These are phyloP conservation scores for Lactifluus piperatus DNA, from an alignment of 768 basidiomycete genomes.

Conservation along the genomic window DNA sequence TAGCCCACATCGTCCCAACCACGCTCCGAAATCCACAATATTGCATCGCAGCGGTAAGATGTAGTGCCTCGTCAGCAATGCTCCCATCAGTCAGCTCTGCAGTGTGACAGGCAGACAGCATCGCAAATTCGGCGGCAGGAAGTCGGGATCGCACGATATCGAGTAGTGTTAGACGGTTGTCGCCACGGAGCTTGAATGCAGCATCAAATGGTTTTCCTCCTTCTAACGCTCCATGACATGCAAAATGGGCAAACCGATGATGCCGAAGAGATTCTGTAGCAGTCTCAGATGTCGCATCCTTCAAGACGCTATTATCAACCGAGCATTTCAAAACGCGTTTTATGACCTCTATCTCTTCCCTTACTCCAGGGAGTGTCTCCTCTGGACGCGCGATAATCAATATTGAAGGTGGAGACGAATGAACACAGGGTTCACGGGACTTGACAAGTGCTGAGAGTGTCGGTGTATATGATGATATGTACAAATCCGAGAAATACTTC, in stretches of 20 bases:
- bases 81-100: background rate
- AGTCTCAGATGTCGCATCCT: background rate
- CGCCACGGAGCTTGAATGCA: background rate
- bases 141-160: too few relatives aligned
- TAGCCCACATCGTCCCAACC: conserved; percentile 7
- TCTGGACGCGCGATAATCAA: background rate
- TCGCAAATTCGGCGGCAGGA: conserved; percentile 1
- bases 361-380: background rate
- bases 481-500: conserved; percentile 3
- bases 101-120: conserved; percentile 10
- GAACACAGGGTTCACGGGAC: background rate
- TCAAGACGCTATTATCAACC: background rate
- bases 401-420: background rate
- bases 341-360: background rate
- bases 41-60: too few relatives aligned
- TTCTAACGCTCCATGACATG: conserved; percentile 1
- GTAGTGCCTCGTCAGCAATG: too few relatives aligned
- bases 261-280: background rate
- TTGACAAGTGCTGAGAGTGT: background rate
- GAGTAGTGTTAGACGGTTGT: background rate
- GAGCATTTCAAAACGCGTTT: background rate
- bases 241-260: background rate
- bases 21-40: too few relatives aligned
- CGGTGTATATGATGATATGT: background rate
- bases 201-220: background rate